phyloP scores from a whole-genome alignment of 169 alveolate species.

The Theileria annulata region DNA sequence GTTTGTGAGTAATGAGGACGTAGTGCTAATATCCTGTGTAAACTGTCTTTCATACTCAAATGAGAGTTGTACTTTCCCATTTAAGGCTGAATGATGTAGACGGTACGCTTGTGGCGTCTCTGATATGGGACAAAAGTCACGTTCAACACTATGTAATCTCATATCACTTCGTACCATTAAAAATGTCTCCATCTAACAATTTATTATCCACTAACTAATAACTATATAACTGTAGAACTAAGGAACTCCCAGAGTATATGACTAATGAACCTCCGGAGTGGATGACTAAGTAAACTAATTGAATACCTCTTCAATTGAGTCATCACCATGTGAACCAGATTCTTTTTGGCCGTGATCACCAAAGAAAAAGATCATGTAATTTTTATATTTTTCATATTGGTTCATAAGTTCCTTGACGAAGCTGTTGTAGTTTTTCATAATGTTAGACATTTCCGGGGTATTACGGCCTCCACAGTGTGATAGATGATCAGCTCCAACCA shows the following conservation, averaged over 20 bases:
- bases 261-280: no score
- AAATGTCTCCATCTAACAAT: conserved; percentile 48
- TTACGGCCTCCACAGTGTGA: conserved; percentile 66
- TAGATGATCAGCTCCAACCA: conserved; percentile 74
- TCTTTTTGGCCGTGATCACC: conserved; percentile 77
- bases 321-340: conserved; percentile 74
- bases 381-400: conserved; percentile 6
- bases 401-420: conserved; percentile 54
- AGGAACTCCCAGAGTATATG: no score
- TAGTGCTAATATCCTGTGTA: conserved; percentile 23
- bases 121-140: conserved; percentile 8
- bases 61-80: conserved; percentile 26
- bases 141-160: conserved; percentile 1
- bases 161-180: conserved; percentile 31
- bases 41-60: conserved; percentile 18
- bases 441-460: conserved; percentile 53
- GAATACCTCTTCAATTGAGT: conserved; percentile 43
- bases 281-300: not conserved
- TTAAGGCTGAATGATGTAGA: conserved; percentile 41
- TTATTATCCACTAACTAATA: no score
- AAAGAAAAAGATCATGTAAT: conserved; percentile 48
- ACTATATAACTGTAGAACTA: no score
- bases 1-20: conserved; percentile 26
- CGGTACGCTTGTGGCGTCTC: conserved; percentile 53
- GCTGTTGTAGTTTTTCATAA: conserved; percentile 58